These are phyloP conservation scores for Penicillium glabrum DNA, from an alignment of 2,329 filamentous ascomycete genomes.

Conservation along the genomic window DNA sequence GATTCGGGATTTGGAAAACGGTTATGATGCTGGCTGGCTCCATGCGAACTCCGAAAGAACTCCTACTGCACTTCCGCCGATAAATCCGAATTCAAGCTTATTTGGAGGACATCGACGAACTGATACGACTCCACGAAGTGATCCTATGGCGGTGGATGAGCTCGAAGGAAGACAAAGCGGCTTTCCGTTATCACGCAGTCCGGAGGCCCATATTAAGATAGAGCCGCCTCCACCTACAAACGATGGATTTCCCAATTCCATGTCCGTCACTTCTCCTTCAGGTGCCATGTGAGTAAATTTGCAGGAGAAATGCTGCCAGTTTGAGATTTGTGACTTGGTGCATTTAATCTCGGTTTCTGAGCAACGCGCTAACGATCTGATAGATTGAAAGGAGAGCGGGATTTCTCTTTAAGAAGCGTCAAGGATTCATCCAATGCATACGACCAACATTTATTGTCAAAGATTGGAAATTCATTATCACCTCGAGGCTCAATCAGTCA, in stretches of 20 bases:
- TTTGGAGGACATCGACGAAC: constrained; percentile 45
- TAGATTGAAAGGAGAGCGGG: constrained; percentile 60
- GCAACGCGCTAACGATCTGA: constrained; percentile 10
- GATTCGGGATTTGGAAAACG: constrained; percentile 56
- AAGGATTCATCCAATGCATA: constrained; percentile 62
- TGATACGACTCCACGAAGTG: constrained; percentile 32
- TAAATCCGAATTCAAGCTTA: constrained; percentile 52
- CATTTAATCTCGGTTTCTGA: neutral
- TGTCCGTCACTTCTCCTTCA: constrained; percentile 26
- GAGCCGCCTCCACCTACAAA: constrained; percentile 34
- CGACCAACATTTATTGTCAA: constrained; percentile 62
- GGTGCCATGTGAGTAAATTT: constrained; percentile 33
- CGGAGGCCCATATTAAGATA: constrained; percentile 36
- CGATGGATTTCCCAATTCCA: constrained; percentile 35
- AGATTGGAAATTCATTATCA: constrained; percentile 61
- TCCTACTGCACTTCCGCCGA: constrained; percentile 47
- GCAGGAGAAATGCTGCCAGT: neutral
- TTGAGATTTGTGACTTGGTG: neutral
- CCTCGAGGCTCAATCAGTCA: constrained; percentile 44
- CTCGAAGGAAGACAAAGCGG: constrained; percentile 33
- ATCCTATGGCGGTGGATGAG: constrained; percentile 40
- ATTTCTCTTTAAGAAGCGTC: constrained; percentile 58
- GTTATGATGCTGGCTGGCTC: constrained; percentile 63
- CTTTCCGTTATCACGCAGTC: constrained; percentile 29
- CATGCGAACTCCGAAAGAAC: constrained; percentile 58